Conservation (phyloP, 495 filamentous ascomycete species). For the Alectoria sarmentosa region DNA sequence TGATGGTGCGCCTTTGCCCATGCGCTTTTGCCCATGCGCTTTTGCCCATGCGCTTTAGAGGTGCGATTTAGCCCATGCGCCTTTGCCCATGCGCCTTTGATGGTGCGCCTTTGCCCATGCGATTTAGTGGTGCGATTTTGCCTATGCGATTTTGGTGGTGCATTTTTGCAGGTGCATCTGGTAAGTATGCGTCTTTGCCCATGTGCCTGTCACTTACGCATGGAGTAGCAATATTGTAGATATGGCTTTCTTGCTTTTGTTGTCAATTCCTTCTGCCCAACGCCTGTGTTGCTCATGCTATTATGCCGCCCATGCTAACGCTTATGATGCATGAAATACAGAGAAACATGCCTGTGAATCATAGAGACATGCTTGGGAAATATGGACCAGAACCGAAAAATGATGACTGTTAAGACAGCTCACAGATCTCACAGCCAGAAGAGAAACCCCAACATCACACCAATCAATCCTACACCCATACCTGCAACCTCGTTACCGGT, state of each 20-base stretch:
- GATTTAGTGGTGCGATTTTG: no score
- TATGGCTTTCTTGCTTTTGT: background rate
- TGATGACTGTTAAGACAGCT: background rate
- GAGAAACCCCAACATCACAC: conserved; percentile 48
- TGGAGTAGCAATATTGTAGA: background rate
- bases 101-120: no score
- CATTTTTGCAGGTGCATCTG: no score
- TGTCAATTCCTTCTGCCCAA: background rate
- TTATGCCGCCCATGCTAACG: conserved; percentile 9
- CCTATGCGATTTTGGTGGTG: no score
- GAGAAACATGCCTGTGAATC: background rate
- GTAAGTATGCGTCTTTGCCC: no score
- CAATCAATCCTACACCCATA: conserved; percentile 45
- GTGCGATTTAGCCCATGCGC: no score
- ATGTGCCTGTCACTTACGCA: no score
- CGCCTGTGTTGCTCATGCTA: conserved; percentile 14
- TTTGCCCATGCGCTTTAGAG: no score
- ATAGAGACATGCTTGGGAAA: conserved; percentile 4
- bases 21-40: no score
- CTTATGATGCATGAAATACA: background rate
- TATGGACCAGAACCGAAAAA: background rate
- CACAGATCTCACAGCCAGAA: conserved; percentile 47
- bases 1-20: no score
- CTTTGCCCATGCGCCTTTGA: no score
- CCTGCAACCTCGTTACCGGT: conserved; percentile 43